Conservation (phyloP, 1,139 yeast genomes). For the Saccharomyces uvarum region DNA sequence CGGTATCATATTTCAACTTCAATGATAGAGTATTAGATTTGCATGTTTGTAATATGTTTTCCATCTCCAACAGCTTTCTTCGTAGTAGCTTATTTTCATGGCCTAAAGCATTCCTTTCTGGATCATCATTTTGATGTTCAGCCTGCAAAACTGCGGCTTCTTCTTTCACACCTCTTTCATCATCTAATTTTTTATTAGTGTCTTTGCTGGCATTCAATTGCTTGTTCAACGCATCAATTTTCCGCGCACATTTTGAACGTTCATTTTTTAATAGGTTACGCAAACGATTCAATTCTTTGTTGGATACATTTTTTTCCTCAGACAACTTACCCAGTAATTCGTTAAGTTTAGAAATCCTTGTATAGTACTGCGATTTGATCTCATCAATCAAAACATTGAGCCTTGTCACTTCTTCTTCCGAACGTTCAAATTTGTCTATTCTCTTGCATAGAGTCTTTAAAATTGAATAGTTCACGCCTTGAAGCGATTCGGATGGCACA, state of each 20-base stretch:
- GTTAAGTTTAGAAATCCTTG: conserved; percentile 34
- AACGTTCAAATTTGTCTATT: conserved; percentile 2
- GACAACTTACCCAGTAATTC: conserved; percentile 27
- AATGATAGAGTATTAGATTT: conserved; percentile 31
- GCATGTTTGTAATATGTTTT: conserved; percentile 33
- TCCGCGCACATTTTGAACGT: conserved; percentile 30
- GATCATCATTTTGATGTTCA: background rate
- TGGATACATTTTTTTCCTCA: background rate
- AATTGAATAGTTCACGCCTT: background rate
- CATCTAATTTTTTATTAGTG: conserved; percentile 32
- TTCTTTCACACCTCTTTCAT: background rate
- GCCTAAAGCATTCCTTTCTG: conserved; percentile 35
- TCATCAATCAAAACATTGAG: conserved; percentile 45
- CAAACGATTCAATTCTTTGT: background rate
- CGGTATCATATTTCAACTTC: conserved; percentile 10
- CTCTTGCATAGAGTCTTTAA: background rate
- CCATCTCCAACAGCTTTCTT: conserved; percentile 35
- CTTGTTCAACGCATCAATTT: conserved; percentile 26
- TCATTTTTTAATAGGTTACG: conserved; percentile 22
- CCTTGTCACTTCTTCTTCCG: conserved; percentile 5
- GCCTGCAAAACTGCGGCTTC: background rate
- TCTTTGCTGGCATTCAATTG: conserved; percentile 37
- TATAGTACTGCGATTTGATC: conserved; percentile 34
- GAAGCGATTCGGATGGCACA: background rate
- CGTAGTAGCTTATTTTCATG: conserved; percentile 42